phyloP scores from a whole-genome alignment of 768 basidiomycete species.

The Agrocybe praecox region DNA sequence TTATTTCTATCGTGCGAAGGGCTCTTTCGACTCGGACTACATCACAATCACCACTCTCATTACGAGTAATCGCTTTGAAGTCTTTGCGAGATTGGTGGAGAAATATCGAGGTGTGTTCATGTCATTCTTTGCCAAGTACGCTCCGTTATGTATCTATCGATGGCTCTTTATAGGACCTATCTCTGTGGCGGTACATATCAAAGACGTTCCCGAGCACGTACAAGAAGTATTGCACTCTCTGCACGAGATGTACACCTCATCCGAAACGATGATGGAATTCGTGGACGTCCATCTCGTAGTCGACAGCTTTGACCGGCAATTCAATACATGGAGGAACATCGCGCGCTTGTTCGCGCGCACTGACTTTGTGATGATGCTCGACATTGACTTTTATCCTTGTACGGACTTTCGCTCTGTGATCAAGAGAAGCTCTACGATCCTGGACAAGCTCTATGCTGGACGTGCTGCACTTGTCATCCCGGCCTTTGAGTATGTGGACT shows the following conservation, averaged over 20 bases:
- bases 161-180: conserved; percentile 62
- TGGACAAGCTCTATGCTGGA: conserved; percentile 55
- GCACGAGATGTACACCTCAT: conserved; percentile 67
- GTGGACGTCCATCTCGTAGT: conserved; percentile 89
- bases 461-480: conserved; percentile 77
- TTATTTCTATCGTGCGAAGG: conserved; percentile 75
- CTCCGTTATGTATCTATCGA: neutral
- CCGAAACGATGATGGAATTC: conserved; percentile 61
- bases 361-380: conserved; percentile 87
- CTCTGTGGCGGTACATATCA: conserved; percentile 81
- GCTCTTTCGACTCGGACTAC: conserved; percentile 58
- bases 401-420: conserved; percentile 74
- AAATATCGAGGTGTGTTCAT: conserved; percentile 66
- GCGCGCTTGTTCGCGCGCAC: conserved; percentile 85
- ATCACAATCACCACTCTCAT: conserved; percentile 87
- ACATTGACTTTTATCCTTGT: conserved; percentile 86
- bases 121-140: neutral
- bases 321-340: conserved; percentile 90
- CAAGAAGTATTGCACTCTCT: conserved; percentile 60
- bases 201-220: conserved; percentile 48
- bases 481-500: conserved; percentile 79
- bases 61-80: conserved; percentile 76
- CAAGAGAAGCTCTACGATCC: conserved; percentile 38
- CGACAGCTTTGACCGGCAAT: conserved; percentile 79
- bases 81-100: conserved; percentile 70